These are phyloP conservation scores for Corymbia citriodora DNA, from an alignment of 441 rosid genomes.

Conservation along the genomic window DNA sequence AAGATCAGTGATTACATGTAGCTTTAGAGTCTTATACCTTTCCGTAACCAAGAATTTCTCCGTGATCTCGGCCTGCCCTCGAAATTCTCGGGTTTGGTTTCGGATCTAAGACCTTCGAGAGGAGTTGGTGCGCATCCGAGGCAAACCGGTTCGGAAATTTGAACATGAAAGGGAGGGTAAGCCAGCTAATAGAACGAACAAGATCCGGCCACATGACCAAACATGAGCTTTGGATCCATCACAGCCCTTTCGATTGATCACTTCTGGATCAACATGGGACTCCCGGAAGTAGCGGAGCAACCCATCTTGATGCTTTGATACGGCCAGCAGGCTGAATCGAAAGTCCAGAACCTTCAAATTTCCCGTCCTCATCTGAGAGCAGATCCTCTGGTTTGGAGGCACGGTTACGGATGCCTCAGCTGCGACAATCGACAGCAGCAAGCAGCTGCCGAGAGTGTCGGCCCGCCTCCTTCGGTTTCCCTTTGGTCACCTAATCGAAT, in stretches of 20 bases:
- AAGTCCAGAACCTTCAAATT: background rate
- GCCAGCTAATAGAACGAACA: background rate
- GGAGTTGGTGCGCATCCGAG: rapidly evolving
- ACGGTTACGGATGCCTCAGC: background rate
- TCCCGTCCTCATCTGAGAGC: background rate
- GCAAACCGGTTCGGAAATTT: background rate
- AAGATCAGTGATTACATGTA: background rate
- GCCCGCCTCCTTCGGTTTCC: background rate
- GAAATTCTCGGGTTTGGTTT: background rate
- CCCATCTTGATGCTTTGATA: background rate
- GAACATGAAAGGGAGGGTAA: background rate
- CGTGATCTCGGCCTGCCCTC: background rate
- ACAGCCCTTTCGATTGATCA: background rate
- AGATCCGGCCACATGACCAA: background rate
- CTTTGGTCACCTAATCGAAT: background rate
- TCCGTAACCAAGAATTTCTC: too few relatives aligned
- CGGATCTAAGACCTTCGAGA: rapidly evolving
- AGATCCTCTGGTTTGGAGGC: background rate
- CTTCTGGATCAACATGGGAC: background rate
- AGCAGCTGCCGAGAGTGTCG: background rate
- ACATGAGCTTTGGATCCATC: background rate
- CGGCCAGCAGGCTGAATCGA: rapidly evolving
- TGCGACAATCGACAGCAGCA: background rate
- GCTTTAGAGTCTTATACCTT: background rate
- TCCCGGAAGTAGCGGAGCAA: background rate